Percentiles rank a stretch among this genome's conserved stretches.
Conservation (phyloP, 148 eudicot genomes). For the Salicornia ramosissima region DNA sequence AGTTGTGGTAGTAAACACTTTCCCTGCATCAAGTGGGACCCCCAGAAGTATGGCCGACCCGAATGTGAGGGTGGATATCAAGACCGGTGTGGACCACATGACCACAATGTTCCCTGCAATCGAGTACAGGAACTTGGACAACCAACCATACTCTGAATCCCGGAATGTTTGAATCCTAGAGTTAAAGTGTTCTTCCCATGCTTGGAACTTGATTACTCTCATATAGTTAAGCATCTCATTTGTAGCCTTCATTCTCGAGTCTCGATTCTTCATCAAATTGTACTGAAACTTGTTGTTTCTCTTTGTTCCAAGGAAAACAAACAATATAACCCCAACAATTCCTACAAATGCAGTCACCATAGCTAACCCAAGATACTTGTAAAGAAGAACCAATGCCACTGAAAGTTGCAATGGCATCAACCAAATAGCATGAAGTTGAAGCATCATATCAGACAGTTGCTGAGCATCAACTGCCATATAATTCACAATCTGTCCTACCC, state of each 20-base stretch:
- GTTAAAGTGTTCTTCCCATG: constrained; percentile 92
- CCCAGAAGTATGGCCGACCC: constrained; percentile 64
- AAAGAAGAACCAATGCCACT: constrained; percentile 59
- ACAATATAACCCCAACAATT: constrained; percentile 39
- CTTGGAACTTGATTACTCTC: constrained; percentile 94
- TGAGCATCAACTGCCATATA: constrained; percentile 98
- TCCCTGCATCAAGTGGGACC: constrained; percentile 57
- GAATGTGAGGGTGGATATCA: constrained; percentile 64
- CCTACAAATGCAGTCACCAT: constrained; percentile 51
- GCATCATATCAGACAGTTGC: constrained; percentile 91
- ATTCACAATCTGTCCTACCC: constrained; percentile 90
- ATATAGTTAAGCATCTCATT: constrained; percentile 93
- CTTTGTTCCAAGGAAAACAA: constrained; percentile 44
- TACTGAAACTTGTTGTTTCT: constrained; percentile 60
- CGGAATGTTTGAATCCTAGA: constrained; percentile 55
- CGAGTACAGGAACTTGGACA: constrained; percentile 66
- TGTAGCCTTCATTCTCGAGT: constrained; percentile 83
- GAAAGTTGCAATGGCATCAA: constrained; percentile 72
- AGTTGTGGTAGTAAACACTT: constrained; percentile 74
- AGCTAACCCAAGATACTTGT: constrained; percentile 45
- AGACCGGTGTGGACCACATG: constrained; percentile 69
- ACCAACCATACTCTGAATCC: constrained; percentile 66
- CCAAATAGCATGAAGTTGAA: constrained; percentile 78
- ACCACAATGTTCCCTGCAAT: constrained; percentile 56
- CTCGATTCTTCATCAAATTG: constrained; percentile 59